These are phyloP conservation scores for Turnera subulata DNA, from an alignment of 345 rosid species.

Conservation along the genomic window DNA sequence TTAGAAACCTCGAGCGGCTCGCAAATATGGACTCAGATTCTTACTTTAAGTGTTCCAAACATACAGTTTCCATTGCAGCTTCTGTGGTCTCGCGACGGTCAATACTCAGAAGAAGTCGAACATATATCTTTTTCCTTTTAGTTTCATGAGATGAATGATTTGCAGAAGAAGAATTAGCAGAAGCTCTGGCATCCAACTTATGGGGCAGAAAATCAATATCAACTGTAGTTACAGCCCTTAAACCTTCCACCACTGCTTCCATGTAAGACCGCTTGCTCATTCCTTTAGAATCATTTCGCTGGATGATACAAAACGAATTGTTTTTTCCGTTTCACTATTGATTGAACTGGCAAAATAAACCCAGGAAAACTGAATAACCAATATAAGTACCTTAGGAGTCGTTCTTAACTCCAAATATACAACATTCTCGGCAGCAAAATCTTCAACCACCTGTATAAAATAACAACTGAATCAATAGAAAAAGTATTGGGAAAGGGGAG, in stretches of 20 bases:
- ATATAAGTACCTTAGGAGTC: constrained; percentile 74
- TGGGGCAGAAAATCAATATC: constrained; percentile 50
- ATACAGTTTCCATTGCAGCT: constrained; percentile 91
- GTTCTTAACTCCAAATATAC: constrained; percentile 89
- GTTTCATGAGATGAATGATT: constrained; percentile 32
- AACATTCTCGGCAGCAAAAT: constrained; percentile 87
- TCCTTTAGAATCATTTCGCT: constrained; percentile 77
- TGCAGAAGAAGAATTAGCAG: constrained; percentile 12
- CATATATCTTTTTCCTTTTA: constrained; percentile 61
- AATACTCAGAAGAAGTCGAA: constrained; percentile 93
- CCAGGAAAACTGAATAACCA: background rate
- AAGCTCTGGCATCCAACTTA: constrained; percentile 15
- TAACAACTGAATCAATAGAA: background rate
- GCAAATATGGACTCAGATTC: constrained; percentile 1
- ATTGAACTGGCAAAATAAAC: background rate
- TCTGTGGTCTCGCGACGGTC: constrained; percentile 87
- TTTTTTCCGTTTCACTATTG: background rate
- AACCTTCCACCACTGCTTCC: constrained; percentile 83
- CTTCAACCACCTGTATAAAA: constrained; percentile 68
- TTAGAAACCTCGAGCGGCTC: constrained; percentile 3
- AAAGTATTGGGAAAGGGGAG: background rate
- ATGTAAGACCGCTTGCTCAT: constrained; percentile 94
- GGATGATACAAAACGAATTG: constrained; percentile 13
- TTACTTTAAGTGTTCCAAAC: constrained; percentile 15
- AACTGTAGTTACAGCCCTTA: constrained; percentile 50